Evolutionary conservation across 176 grass and related monocot genomes (phyloP).

Genomic region (Dactylis glomerata): DNA sequence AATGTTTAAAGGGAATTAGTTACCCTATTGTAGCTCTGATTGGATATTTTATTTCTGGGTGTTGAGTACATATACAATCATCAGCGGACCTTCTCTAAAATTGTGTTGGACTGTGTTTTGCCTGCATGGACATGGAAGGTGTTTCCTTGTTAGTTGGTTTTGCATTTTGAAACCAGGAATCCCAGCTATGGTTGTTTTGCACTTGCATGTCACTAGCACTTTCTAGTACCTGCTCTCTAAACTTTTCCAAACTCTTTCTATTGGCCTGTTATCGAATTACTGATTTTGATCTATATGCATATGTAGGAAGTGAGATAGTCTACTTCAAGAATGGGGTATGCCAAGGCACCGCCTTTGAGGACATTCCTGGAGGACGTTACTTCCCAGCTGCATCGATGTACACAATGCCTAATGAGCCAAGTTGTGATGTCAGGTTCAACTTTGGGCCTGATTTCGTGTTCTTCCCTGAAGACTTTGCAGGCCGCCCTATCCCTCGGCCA

Average conservation of each 20-base stretch:
- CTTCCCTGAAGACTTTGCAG: conserved; percentile 74
- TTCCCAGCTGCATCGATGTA: conserved; percentile 88
- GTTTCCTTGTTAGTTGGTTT: conserved; percentile 1
- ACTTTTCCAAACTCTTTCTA: not conserved
- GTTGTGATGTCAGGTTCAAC: conserved; percentile 79
- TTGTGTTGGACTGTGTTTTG: not conserved
- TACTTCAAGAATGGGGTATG: conserved; percentile 85
- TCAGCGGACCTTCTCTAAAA: not conserved
- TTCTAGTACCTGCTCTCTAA: not conserved
- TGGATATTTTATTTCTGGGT: not conserved
- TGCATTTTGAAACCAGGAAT: not conserved
- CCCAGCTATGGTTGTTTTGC: not conserved
- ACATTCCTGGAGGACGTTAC: conserved; percentile 81
- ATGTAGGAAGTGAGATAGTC: conserved; percentile 80
- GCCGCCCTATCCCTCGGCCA: conserved; percentile 45
- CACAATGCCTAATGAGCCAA: conserved; percentile 72
- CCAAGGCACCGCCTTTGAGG: conserved; percentile 70
- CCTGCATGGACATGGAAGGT: not conserved
- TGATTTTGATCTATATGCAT: conserved; percentile 2
- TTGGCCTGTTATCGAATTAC: not conserved
- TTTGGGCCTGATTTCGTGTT: conserved; percentile 76
- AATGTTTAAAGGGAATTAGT: conserved; percentile 7
- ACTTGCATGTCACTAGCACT: not conserved
- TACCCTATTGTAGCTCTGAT: not conserved
- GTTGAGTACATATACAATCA: not conserved